These are phyloP conservation scores for Uronychia setigera DNA, from an alignment of 73 alveolate genomes.

Conservation along the genomic window DNA sequence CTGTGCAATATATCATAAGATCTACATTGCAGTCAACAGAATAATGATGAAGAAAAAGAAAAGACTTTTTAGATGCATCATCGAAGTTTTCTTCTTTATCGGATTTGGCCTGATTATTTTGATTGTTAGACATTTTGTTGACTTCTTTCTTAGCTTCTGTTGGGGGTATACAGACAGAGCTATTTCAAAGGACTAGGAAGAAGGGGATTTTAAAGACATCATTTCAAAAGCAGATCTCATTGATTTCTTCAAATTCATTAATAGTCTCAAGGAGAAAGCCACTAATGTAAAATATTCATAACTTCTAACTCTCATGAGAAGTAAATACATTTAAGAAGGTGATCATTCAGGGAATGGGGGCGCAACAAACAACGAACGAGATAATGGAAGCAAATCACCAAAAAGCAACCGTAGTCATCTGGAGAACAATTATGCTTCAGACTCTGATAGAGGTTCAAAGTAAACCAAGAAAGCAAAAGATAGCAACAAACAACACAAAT, in stretches of 20 bases:
- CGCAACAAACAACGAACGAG: neutral
- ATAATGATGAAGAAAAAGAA: neutral
- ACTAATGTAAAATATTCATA: neutral
- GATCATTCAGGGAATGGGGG: too few relatives aligned
- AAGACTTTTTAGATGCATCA: neutral
- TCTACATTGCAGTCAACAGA: neutral
- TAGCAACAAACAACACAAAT: neutral
- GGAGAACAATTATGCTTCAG: neutral
- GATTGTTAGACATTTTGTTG: neutral
- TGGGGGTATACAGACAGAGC: neutral
- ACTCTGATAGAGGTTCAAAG: neutral
- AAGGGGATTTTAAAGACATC: neutral
- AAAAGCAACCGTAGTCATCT: neutral
- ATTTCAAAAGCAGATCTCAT: neutral
- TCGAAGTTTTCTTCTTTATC: neutral
- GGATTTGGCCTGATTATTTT: neutral
- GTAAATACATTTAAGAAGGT: neutral
- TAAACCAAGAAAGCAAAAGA: neutral
- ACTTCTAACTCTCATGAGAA: neutral
- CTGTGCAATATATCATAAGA: neutral
- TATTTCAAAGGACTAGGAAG: neutral
- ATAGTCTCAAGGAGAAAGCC: neutral
- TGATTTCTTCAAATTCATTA: neutral
- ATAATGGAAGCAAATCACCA: neutral
- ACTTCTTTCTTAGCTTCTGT: neutral